Evolutionary conservation across 345 rosid genomes (phyloP), one percentile per base, ranked within the genome.

Genomic region (Citrus sp.): DNA sequence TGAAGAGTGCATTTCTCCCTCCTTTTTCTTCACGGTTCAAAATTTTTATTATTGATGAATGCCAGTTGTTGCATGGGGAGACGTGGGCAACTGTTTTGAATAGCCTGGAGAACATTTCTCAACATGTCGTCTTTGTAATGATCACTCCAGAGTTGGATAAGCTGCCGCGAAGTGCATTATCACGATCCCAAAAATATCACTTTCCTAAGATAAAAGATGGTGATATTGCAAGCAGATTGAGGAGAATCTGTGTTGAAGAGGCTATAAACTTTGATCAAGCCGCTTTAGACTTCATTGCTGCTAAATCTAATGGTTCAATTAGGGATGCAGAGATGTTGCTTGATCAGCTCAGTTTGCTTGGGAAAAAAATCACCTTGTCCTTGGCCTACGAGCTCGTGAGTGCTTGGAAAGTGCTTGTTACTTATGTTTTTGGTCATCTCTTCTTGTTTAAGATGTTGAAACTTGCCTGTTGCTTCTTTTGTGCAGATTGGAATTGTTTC

Each of bases 281-380:
- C 30, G 98, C 98, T 42, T 72, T 96, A 73, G 95, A 92, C 67
- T 92, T 93, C 83, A 89, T 96, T 83, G 98, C 98, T 77, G 85
- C 94, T n/a, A 96, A 89, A 82, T 88, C 99, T 40, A 91, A 87
- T 85, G 99, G 99, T 85, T 96, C 99, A 22, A 91, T 94, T 68
- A 84, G 97, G 68, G 99, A 91, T 86, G 99, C 97, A 51, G 98
- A 94, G 85, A 96, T 88, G 84, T 91, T 96, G 97, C 95, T 92
- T 51, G 98, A 94, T 82, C 99, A 96, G 86, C 86, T 96, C 63
- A 92, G 98, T 84, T 88, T 93, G 77, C 93, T 95, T 51, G 97
- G 99, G 63, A 92, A 85, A 90, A 90, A 87, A 77, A 87, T 96
- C 38, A 94, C 98, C 7, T 78, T 89, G 77, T 81, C 96, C 80